Base-by-base conservation (phyloP, 805 yeast species). In the Hanseniaspora clermontiae region DNA sequence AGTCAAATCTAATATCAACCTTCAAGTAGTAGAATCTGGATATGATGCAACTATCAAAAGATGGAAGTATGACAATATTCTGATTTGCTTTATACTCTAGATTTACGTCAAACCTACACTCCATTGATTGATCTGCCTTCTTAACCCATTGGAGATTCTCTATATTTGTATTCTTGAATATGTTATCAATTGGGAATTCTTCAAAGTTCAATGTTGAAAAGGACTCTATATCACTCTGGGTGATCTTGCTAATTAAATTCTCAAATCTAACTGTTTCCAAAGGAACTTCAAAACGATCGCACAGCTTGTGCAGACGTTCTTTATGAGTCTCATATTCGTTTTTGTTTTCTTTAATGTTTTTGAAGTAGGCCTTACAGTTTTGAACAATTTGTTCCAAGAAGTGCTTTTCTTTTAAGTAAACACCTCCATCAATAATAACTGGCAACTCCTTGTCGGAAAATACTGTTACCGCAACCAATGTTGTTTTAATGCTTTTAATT, bases 1-100 rank as follows among this genome's bases (percentile, higher is more conserved):
- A 66, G 17, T 73, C 77, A 57, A 74, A 77, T 58, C 70, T 74
- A 31, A 78, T 73, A 32, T 65, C 63, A 0, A 79, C 72, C 57
- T 80, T 76, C 53, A 81, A 66, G 56, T 75, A 70, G 60, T 77
- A 76, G 2, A 73, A 61, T 55, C 80, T 64, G 2, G 78, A 77
- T 17, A 75, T 71, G 57, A 76, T 66, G 62, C 80, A 76, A 55
- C 68, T 70, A 55, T 75, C 78, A 60, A 74, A 76, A 42, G 72
- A 68, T 2, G 80, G 80, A n/a, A 73, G 62, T 46, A 77, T 65
- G 2, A 72, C 72, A n/a, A 74, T 66, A 55, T 70, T 68, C 1
- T 61, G 58, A 69, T 74, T 72, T 46, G 64, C 63, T 31, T 47
- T 51, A 20, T 48, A 60, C 29, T 57, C 57, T 15, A 65, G 17